Evolutionary conservation across 306 rosid genomes (phyloP).

Genomic region (Potentilla sterilis): DNA sequence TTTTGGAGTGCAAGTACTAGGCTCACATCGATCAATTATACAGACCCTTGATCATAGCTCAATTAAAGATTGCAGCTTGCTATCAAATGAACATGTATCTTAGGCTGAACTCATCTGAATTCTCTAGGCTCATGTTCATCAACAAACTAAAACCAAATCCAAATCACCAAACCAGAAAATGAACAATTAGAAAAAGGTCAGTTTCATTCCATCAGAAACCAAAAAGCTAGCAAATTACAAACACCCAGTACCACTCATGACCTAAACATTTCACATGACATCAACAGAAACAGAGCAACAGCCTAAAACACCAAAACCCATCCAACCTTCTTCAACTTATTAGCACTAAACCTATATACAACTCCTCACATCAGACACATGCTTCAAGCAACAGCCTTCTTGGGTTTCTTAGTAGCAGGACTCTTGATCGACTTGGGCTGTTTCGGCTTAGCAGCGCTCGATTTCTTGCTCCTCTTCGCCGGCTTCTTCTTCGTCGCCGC

Average conservation of each 20-base stretch:
- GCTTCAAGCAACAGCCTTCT: slow-evolving; percentile 37
- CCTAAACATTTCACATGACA: slow-evolving; percentile 6
- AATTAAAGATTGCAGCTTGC: neutral
- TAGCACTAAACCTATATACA: neutral
- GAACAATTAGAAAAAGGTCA: neutral
- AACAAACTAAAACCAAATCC: neutral
- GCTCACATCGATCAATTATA: neutral
- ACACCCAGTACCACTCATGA: neutral
- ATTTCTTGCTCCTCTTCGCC: slow-evolving; percentile 48
- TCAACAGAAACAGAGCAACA: neutral
- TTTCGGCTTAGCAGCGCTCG: slow-evolving; percentile 58
- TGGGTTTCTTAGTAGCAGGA: slow-evolving; percentile 54
- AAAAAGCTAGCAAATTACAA: slow-evolving; percentile 9
- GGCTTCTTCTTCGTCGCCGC: slow-evolving; percentile 3
- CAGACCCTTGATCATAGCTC: neutral
- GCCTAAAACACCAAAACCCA: slow-evolving; percentile 8
- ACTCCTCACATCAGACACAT: neutral
- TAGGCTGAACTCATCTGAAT: neutral
- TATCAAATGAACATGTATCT: neutral
- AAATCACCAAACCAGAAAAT: neutral
- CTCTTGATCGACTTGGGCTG: slow-evolving; percentile 69
- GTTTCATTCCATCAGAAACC: slow-evolving; percentile 3
- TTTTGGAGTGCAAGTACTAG: neutral
- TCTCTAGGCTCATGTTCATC: neutral
- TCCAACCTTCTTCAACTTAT: neutral